Evolutionary conservation across 2,329 filamentous ascomycete genomes (phyloP), one percentile per base, ranked within the genome.

Genomic region (Fusarium sp.): DNA sequence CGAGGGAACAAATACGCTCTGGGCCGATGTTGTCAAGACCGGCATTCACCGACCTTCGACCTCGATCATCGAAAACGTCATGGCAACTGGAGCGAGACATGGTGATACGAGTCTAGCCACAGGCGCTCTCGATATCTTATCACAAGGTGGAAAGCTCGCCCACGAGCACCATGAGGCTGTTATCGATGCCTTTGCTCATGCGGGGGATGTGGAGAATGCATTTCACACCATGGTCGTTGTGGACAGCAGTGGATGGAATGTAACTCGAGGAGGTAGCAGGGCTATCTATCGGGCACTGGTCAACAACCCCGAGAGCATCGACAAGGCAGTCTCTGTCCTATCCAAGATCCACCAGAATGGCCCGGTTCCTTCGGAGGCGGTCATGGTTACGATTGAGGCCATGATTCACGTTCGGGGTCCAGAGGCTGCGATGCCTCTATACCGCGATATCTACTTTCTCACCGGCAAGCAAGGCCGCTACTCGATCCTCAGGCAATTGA

Each of bases 111-210:
- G 79, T 0, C 80, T 97, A 9, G 91, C 90, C 1, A 88, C 87
- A 6, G 84, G 89, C 27, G 89, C 90, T 27, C 85, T 96, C 59
- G 82, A 87, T 21, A 63, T 70, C 48, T 53, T 77, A 2, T 69
- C 74, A 4, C 57, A 52, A 31, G 68, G 71, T 15, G 71, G 83
- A 2, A 80, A 82, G 36, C 79, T 93, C 33, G 79, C 82, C 9
- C 75, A 83, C 6, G 82, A 89, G 60, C 92, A 97, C 71, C 96
- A 95, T 75, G 92, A 96, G 73, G 83, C 89, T 25, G 81, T 97
- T 25, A 79, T 93, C 7, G 87, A 91, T 53, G 84, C 89, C 4
- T 92, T 96, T 70, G 79, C 86, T 10, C 77, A 79, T 4, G 70
- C 73, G 4, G 79, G 81, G 2, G 86, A 95, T 62, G 70, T 94